A percentile compares a stretch with the other conserved stretches of the same genome.
Conservation (phyloP, 495 filamentous ascomycete species). For the Paragyromitra xinjiangensis region DNA sequence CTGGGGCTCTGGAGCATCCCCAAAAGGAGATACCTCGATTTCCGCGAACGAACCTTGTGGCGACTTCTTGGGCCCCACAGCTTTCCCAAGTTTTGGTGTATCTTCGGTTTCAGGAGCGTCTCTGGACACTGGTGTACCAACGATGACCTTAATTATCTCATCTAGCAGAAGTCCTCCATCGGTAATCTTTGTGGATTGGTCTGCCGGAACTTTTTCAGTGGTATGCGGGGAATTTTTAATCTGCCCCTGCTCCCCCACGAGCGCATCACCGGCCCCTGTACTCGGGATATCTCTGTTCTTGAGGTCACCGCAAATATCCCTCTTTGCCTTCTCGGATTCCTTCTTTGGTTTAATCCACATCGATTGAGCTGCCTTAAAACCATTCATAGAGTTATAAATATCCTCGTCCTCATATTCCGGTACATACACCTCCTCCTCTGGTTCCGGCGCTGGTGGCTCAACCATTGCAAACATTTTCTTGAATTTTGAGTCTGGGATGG, state of each 20-base stretch:
- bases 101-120: background rate
- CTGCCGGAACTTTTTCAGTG: background rate
- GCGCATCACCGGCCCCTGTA: background rate
- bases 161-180: background rate
- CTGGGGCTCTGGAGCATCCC: background rate
- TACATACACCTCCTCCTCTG: constrained; percentile 31
- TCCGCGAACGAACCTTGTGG: background rate
- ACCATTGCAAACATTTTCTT: constrained; percentile 36
- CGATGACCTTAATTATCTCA: background rate
- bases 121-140: too few relatives aligned
- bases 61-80: background rate
- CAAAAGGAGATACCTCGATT: background rate
- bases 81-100: background rate
- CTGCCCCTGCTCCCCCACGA: background rate
- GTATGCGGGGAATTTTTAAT: background rate
- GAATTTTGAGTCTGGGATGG: constrained; percentile 29
- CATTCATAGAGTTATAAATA: constrained; percentile 35
- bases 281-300: background rate
- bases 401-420: constrained; percentile 46
- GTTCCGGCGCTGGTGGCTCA: constrained; percentile 4
- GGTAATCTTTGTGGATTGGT: background rate
- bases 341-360: constrained; percentile 42
- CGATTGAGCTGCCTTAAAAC: constrained; percentile 35
- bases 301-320: background rate
- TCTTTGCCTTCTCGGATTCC: constrained; percentile 18